Evolutionary conservation across 495 filamentous ascomycete genomes (phyloP).

Genomic region (Penicillium diatomitis): DNA sequence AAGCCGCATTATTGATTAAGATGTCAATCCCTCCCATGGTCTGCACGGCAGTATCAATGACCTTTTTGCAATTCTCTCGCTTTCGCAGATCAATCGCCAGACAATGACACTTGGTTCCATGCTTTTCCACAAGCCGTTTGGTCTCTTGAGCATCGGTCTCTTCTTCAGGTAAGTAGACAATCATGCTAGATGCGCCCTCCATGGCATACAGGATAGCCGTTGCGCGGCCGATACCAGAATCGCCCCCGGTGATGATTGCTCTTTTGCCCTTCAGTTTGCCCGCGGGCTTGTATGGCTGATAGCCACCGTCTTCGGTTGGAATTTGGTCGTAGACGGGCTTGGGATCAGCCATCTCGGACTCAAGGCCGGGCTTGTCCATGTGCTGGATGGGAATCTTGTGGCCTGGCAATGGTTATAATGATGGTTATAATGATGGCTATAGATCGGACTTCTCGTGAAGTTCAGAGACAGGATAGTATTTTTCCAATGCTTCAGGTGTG

Average conservation of each 20-base stretch:
- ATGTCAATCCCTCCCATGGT: conserved; percentile 64
- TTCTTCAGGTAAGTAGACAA: conserved; percentile 67
- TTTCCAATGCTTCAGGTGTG: too few relatives aligned
- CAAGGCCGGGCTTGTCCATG: conserved; percentile 58
- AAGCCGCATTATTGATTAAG: conserved; percentile 73
- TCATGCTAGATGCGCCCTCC: conserved; percentile 71
- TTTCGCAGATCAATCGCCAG: conserved; percentile 54
- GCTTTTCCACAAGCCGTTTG: conserved; percentile 56
- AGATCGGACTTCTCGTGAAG: not conserved
- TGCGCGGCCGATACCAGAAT: conserved; percentile 77
- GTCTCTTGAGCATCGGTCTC: conserved; percentile 73
- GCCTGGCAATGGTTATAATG: conserved; percentile 33
- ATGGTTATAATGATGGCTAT: not conserved
- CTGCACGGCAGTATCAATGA: conserved; percentile 55
- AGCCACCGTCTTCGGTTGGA: conserved; percentile 61
- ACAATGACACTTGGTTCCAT: conserved; percentile 55
- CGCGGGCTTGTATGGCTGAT: conserved; percentile 67
- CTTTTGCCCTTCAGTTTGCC: conserved; percentile 69
- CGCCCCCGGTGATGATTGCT: conserved; percentile 76
- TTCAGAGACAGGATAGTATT: too few relatives aligned
- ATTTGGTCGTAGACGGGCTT: conserved; percentile 55
- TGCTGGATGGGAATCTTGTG: conserved; percentile 62
- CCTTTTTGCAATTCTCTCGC: conserved; percentile 58
- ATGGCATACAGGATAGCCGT: conserved; percentile 73
- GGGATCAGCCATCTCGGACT: conserved; percentile 55